Base-by-base conservation (phyloP, 176 grass and related monocot species). In the Hordeum vulgare region DNA sequence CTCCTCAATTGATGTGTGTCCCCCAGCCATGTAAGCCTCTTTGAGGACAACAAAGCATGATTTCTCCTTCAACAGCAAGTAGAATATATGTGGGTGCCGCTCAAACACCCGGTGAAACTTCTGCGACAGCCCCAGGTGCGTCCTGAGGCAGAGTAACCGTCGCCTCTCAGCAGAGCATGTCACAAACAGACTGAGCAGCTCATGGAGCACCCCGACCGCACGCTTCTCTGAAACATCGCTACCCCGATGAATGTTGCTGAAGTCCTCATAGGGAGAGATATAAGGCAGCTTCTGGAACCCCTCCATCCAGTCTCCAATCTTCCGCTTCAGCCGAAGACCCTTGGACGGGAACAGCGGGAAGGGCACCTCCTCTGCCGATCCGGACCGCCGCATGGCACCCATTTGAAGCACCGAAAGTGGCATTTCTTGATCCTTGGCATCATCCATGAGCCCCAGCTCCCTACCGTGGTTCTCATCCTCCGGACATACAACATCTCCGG, bases 31-130 rank as follows among this genome's bases (percentile, higher is more conserved):
- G 84, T 97, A 97, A 24, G 91, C 89, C 56, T 97, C 94, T 79
- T 97, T 97, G 81, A 97, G 94, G 57, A 97, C 85, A 85, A 86
- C 87, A 84, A 94, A 94, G 67, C 91, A 94, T 10, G 89, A 85
- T 29, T 97, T 97, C 36, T 88, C 86, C 89, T 94, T 94, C 86
- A 97, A 71, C 62, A 97, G 62, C 53, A 92, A 84, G 80, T 97
- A 97, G 79, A 97, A 97, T 26, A 94, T 80, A 77, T 90, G 85
- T 0, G 91, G 91, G 66, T 94, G 85, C 79, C 82, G 75, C 78
- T 97, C 91, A 62, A 97, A 91, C 60, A 81, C 85, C 40, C 69
- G 79, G 29, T 97, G 82, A 64, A 94, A 85, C 66, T 92, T 97
- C 72, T 97, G 91, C n/a, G 91, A 87, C 36, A 94, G 69, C 11